A percentile compares a stretch with the other conserved stretches of the same genome.
These are phyloP conservation scores for Lactifluus subvellereus DNA, from an alignment of 768 basidiomycete genomes.

Conservation along the genomic window DNA sequence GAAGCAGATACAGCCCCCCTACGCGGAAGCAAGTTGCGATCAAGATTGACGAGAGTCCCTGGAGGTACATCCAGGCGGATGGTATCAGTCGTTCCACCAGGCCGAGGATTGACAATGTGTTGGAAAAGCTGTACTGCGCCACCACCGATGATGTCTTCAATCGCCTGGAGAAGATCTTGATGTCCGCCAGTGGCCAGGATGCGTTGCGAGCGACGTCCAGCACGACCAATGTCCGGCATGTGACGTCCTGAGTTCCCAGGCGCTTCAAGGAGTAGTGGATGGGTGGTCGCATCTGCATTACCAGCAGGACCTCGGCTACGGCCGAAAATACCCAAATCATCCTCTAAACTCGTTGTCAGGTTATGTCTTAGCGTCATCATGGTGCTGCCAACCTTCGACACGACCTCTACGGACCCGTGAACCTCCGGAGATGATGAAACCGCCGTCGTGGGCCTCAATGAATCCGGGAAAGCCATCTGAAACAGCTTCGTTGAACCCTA, in stretches of 20 bases:
- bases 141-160: slow-evolving; percentile 76
- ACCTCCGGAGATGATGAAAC: slow-evolving; percentile 22
- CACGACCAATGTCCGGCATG: slow-evolving; percentile 41
- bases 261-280: slow-evolving; percentile 74
- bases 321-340: slow-evolving; percentile 59
- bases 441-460: slow-evolving; percentile 21
- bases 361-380: background rate
- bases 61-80: slow-evolving; percentile 75
- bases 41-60: slow-evolving; percentile 54
- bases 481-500: slow-evolving; percentile 22
- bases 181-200: slow-evolving; percentile 40
- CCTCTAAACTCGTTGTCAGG: slow-evolving; percentile 32
- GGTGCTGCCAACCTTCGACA: slow-evolving; percentile 17
- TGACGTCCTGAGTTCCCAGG: slow-evolving; percentile 42
- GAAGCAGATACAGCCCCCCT: slow-evolving; percentile 46
- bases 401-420: slow-evolving; percentile 20
- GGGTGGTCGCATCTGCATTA: slow-evolving; percentile 66
- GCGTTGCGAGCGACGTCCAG: slow-evolving; percentile 35
- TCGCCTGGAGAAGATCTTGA: slow-evolving; percentile 60
- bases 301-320: slow-evolving; percentile 47
- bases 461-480: slow-evolving; percentile 25
- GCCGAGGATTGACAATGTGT: slow-evolving; percentile 63
- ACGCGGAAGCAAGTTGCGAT: slow-evolving; percentile 46
- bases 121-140: slow-evolving; percentile 81
- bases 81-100: slow-evolving; percentile 50